Percentiles rank a stretch among this genome's conserved stretches.
Evolutionary conservation across 1,139 yeast genomes (phyloP).

Genomic region (Lodderomyces jiufengensis): DNA sequence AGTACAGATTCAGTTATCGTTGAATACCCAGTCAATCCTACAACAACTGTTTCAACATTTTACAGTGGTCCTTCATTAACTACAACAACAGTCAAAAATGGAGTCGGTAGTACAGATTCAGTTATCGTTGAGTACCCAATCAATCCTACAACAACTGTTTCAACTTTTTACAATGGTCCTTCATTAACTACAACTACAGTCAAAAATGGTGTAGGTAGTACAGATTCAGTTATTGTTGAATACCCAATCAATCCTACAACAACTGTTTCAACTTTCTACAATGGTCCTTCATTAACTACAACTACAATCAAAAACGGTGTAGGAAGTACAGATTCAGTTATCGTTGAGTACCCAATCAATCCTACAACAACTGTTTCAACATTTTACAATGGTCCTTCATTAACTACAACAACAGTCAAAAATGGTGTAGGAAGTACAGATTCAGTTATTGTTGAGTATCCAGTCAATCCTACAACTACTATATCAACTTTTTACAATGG

Average conservation of each 20-base stretch:
- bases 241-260: constrained; percentile 17
- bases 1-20: too few species aligned
- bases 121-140: constrained; percentile 17
- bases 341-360: constrained; percentile 13
- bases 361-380: constrained; percentile 12
- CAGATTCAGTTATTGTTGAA: constrained; percentile 19
- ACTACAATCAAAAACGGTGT: constrained; percentile 9
- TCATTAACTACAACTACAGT: constrained; percentile 11
- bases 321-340: constrained; percentile 8
- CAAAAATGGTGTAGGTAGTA: constrained; percentile 11
- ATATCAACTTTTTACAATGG: too few species aligned
- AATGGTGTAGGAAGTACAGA: constrained; percentile 12
- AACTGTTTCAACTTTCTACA: constrained; percentile 15
- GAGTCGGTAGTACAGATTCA: constrained; percentile 18
- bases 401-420: constrained; percentile 10
- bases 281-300: constrained; percentile 13
- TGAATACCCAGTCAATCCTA: too few species aligned
- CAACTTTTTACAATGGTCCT: constrained; percentile 15
- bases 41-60: constrained; percentile 14
- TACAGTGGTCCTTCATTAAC: too few species aligned
- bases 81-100: constrained; percentile 11
- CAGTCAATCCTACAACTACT: too few species aligned
- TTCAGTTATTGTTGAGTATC: too few species aligned
- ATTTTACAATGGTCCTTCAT: constrained; percentile 10
- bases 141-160: constrained; percentile 10